Conservation (phyloP, 108 stramenopile species). For the Chaetoceros muelleri region DNA sequence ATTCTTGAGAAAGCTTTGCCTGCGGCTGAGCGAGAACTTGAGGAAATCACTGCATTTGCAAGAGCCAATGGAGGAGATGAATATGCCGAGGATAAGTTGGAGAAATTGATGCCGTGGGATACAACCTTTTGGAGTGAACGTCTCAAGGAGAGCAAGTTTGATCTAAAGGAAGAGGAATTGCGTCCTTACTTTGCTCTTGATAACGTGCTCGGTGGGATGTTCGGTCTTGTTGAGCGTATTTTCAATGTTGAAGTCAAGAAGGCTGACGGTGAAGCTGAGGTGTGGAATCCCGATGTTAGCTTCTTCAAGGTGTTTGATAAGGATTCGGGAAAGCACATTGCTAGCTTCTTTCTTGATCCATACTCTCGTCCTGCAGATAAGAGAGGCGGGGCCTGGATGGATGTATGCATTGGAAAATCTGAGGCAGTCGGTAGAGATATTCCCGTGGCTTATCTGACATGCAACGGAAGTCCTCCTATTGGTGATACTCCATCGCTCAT, state of each 20-base stretch:
- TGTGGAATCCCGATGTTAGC: constrained; percentile 92
- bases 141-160: constrained; percentile 92
- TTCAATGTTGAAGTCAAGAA: constrained; percentile 81
- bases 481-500: constrained; percentile 92
- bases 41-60: constrained; percentile 76
- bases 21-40: constrained; percentile 84
- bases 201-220: constrained; percentile 89
- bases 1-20: constrained; percentile 88
- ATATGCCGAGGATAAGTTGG: constrained; percentile 52
- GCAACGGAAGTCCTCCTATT: constrained; percentile 97
- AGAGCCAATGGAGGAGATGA: constrained; percentile 65
- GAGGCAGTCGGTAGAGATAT: constrained; percentile 65
- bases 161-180: constrained; percentile 92
- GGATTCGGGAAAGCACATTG: constrained; percentile 75
- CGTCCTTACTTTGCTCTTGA: constrained; percentile 95
- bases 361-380: constrained; percentile 95
- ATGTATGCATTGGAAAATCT: constrained; percentile 86
- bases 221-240: constrained; percentile 78
- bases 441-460: constrained; percentile 96
- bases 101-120: constrained; percentile 86
- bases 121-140: constrained; percentile 87
- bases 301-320: constrained; percentile 92
- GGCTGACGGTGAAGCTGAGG: constrained; percentile 87
- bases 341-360: constrained; percentile 94
- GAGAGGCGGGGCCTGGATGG: constrained; percentile 97